A percentile compares a stretch with the other conserved stretches of the same genome.
Conservation (phyloP, 495 filamentous ascomycete species). For the Barbatosphaeria neglecta region DNA sequence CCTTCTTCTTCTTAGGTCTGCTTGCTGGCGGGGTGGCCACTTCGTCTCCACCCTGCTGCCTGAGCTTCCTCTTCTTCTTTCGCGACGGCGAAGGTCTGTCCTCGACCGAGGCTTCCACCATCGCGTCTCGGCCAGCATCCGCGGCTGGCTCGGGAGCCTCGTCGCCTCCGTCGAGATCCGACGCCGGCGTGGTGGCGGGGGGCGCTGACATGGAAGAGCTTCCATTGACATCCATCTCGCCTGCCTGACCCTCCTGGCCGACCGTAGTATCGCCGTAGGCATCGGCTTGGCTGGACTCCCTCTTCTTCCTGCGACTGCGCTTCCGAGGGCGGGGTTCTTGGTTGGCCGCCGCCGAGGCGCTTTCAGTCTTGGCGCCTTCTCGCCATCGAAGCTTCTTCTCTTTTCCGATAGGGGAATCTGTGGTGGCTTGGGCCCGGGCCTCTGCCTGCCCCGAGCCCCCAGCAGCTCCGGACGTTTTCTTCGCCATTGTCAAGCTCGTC, state of each 20-base stretch:
- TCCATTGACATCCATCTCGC: neutral
- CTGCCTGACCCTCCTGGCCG: no score
- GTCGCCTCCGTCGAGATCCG: no score
- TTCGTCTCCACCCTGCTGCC: neutral
- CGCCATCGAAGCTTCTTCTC: neutral
- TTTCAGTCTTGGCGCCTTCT: neutral
- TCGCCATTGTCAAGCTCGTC: no score
- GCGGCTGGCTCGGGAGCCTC: no score
- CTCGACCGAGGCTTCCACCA: neutral
- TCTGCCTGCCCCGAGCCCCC: neutral
- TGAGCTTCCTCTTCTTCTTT: neutral
- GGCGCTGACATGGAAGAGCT: no score
- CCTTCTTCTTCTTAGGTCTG: neutral
- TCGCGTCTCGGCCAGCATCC: no score
- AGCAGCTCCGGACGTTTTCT: no score
- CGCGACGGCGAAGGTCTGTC: neutral
- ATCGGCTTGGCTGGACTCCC: neutral
- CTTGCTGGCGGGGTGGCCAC: neutral
- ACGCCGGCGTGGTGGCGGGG: no score
- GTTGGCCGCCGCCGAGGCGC: neutral
- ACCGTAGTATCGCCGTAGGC: neutral
- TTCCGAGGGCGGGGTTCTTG: neutral
- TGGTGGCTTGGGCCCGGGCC: no score
- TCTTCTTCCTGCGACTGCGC: neutral
- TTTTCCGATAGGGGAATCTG: neutral